A percentile compares a stretch with the other conserved stretches of the same genome.
phyloP scores from a whole-genome alignment of 805 yeast species.

The Lachancea cidri region DNA sequence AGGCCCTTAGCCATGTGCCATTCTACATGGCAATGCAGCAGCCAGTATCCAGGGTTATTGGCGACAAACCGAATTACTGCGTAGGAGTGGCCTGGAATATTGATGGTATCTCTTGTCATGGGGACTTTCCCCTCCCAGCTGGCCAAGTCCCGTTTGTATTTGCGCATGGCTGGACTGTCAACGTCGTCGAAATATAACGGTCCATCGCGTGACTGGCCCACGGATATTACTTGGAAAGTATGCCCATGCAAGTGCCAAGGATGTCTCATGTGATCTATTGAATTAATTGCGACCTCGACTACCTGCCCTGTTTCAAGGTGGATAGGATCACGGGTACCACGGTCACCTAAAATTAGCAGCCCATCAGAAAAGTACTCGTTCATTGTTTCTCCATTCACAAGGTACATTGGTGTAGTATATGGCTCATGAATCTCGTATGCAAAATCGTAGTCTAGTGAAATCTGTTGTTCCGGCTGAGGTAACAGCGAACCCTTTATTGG shows the following conservation, averaged over 20 bases:
- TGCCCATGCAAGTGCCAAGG: slow-evolving; percentile 65
- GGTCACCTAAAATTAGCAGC: slow-evolving; percentile 20
- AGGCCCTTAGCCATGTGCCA: slow-evolving; percentile 67
- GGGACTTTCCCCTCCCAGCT: slow-evolving; percentile 37
- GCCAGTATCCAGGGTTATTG: slow-evolving; percentile 73
- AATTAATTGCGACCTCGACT: slow-evolving; percentile 62
- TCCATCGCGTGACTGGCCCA: slow-evolving; percentile 41
- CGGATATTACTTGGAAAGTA: slow-evolving; percentile 47
- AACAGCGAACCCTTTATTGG: slow-evolving; percentile 13
- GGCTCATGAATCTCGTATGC: slow-evolving; percentile 35
- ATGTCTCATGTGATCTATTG: slow-evolving; percentile 61
- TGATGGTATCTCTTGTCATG: slow-evolving; percentile 54
- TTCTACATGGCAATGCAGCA: slow-evolving; percentile 73
- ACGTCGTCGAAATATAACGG: slow-evolving; percentile 30
- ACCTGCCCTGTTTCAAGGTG: slow-evolving; percentile 44
- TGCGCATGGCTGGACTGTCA: slow-evolving; percentile 41
- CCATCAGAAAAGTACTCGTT: slow-evolving; percentile 40
- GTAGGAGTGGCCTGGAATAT: slow-evolving; percentile 54
- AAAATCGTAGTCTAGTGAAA: slow-evolving; percentile 46
- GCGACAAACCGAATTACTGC: slow-evolving; percentile 55
- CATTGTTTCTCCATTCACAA: slow-evolving; percentile 49
- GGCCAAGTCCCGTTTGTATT: slow-evolving; percentile 18
- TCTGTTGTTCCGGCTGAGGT: slow-evolving; percentile 29
- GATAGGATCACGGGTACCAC: slow-evolving; percentile 30
- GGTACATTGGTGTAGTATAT: slow-evolving; percentile 45